Evolutionary conservation across 495 filamentous ascomycete species (phyloP).

Genomic region (Letharia lupina): DNA sequence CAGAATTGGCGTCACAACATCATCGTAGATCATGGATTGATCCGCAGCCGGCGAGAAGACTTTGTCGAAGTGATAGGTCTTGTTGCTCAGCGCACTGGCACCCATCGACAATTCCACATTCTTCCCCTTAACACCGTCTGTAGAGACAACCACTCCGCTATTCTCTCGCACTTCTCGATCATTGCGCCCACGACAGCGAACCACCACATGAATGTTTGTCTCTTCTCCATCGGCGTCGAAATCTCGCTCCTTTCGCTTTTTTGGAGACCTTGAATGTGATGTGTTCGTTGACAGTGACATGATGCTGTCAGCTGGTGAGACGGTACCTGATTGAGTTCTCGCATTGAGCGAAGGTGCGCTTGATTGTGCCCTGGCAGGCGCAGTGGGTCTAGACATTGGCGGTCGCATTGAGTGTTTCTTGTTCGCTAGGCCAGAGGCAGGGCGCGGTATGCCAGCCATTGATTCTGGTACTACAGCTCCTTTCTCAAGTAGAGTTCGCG

Average conservation of each 20-base stretch:
- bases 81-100: constrained; percentile 83
- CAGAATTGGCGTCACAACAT: constrained; percentile 83
- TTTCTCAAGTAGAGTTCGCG: neutral
- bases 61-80: constrained; percentile 92
- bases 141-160: constrained; percentile 80
- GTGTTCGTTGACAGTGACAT: constrained; percentile 44
- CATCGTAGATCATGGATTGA: constrained; percentile 84
- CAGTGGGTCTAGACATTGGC: constrained; percentile 40
- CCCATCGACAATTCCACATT: constrained; percentile 85
- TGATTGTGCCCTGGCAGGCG: constrained; percentile 35
- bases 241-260: constrained; percentile 75
- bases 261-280: constrained; percentile 42
- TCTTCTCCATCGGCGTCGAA: constrained; percentile 68
- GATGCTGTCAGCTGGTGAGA: constrained; percentile 59
- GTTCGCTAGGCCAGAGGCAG: constrained; percentile 41
- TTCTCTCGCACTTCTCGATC: constrained; percentile 89
- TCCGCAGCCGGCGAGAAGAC: constrained; percentile 95
- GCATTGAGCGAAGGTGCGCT: constrained; percentile 37
- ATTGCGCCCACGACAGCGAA: constrained; percentile 85
- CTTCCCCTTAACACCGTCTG: constrained; percentile 78
- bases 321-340: constrained; percentile 35
- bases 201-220: constrained; percentile 96
- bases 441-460: constrained; percentile 50
- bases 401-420: constrained; percentile 51
- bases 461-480: neutral